Evolutionary conservation across 2,329 filamentous ascomycete genomes (phyloP), one percentile per base, ranked within the genome.

Genomic region (Stagonosporopsis cucurbitacearum): DNA sequence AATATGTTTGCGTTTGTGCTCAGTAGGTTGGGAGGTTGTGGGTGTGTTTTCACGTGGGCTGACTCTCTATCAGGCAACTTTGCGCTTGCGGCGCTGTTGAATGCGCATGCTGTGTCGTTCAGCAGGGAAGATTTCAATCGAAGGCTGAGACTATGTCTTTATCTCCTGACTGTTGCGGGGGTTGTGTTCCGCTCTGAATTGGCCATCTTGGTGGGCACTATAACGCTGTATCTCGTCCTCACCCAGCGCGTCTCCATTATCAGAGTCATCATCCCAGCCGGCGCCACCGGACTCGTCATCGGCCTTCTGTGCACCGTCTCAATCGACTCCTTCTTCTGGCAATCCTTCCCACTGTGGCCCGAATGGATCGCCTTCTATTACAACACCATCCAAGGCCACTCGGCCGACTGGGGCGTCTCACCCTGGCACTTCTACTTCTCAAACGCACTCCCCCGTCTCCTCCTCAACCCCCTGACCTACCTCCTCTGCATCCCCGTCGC

Each of bases 1-100:
- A 99, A 99, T 74, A 96, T 96, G 89, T 96, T 97, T 77, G 93
- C 95, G 19, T 95, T 98, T 78, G 86, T 87, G 9, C 78, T 97
- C 55, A 91, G 89, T 94, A 80, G 76, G 88, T 82, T 32, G 12
- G 1, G 2, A 19, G 15, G 11, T 15, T 6, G 25, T 12, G n/a
- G n/a, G 3, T 19, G 4, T 3, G 4, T 5, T 2, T 20, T 59
- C 3, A 25, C 4, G 22, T 5, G 2, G 19, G 22, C 40, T 57
- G 22, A 60, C 22, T 7, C 22, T 7, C n/a, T 3, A 33, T 0
- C 5, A 90, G 89, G 88, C 52, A 92, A 88, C 0, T 70, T 90
- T 40, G 88, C 90, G 6, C 79, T 86, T 42, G 73, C 79, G 35
- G 78, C 76, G 54, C 70, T 85, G 40, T 77, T 87, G 2, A 79